phyloP scores from a whole-genome alignment of 345 rosid genomes.

The Geranium brycei region DNA sequence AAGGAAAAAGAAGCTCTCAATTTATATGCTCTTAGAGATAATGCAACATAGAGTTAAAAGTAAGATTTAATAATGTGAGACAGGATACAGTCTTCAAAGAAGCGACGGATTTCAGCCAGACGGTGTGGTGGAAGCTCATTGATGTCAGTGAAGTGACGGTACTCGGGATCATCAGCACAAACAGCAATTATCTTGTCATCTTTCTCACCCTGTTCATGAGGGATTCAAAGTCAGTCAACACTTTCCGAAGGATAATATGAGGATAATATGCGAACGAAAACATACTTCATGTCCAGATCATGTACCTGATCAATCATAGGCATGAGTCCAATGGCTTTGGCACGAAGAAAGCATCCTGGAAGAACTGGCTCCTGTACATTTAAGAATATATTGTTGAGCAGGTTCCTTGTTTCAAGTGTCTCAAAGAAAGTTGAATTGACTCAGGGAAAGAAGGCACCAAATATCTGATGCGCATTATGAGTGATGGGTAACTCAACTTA shows the following conservation, averaged over 20 bases:
- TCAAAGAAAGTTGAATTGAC: neutral
- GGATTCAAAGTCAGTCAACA: neutral
- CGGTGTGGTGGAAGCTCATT: constrained; percentile 97
- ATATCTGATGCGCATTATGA: neutral
- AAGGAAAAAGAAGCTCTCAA: constrained; percentile 5
- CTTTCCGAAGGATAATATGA: neutral
- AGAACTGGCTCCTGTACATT: constrained; percentile 76
- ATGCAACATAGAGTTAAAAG: neutral
- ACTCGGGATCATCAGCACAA: constrained; percentile 98
- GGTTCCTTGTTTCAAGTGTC: neutral
- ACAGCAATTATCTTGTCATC: constrained; percentile 99
- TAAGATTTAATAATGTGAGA: neutral
- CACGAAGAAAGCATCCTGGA: constrained; percentile 94
- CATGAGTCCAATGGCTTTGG: constrained; percentile 97
- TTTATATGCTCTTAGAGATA: neutral
- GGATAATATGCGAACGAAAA: neutral
- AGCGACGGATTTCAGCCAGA: constrained; percentile 90
- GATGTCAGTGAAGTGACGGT: constrained; percentile 79
- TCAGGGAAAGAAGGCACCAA: neutral
- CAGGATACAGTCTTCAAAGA: constrained; percentile 94
- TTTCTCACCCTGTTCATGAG: constrained; percentile 72
- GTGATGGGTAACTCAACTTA: neutral
- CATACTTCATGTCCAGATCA: neutral
- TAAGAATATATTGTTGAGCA: neutral
- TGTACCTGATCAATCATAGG: constrained; percentile 99